Evolutionary conservation across 169 alveolate genomes (phyloP).

Genomic region (Plasmodium blacklocki): DNA sequence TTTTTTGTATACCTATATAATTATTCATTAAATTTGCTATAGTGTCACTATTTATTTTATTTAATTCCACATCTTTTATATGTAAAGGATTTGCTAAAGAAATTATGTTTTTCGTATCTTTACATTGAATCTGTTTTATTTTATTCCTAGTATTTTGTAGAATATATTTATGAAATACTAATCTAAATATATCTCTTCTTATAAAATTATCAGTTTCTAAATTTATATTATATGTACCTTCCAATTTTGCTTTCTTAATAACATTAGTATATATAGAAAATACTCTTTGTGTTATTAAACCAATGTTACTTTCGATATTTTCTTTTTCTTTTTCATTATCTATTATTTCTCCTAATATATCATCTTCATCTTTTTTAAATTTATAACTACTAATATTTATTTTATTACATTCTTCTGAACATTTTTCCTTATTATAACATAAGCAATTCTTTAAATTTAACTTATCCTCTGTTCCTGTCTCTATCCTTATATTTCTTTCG

Average conservation of each 20-base stretch:
- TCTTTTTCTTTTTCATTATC: slow-evolving; percentile 72
- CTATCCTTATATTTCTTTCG: slow-evolving; percentile 66
- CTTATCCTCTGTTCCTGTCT: slow-evolving; percentile 55
- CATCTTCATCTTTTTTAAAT: slow-evolving; percentile 76
- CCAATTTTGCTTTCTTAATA: slow-evolving; percentile 38
- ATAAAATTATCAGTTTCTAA: slow-evolving; percentile 65
- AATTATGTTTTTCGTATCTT: slow-evolving; percentile 52
- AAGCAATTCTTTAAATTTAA: background rate
- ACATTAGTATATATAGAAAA: slow-evolving; percentile 52
- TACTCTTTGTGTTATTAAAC: slow-evolving; percentile 55
- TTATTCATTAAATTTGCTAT: slow-evolving; percentile 68
- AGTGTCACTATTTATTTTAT: slow-evolving; percentile 59
- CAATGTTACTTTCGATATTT: slow-evolving; percentile 36
- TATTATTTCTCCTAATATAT: slow-evolving; percentile 68
- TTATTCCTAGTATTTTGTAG: slow-evolving; percentile 19
- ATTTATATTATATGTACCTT: slow-evolving; percentile 35
- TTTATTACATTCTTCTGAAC: slow-evolving; percentile 11
- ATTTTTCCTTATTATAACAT: background rate
- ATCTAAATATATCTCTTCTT: slow-evolving; percentile 65
- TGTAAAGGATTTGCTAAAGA: slow-evolving; percentile 73
- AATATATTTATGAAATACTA: slow-evolving; percentile 50
- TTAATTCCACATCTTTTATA: slow-evolving; percentile 59
- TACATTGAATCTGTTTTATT: slow-evolving; percentile 67
- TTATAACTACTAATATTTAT: slow-evolving; percentile 46
- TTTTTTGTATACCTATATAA: slow-evolving; percentile 47